Conservation (phyloP, 306 rosid species). For the Canavalia gladiata region DNA sequence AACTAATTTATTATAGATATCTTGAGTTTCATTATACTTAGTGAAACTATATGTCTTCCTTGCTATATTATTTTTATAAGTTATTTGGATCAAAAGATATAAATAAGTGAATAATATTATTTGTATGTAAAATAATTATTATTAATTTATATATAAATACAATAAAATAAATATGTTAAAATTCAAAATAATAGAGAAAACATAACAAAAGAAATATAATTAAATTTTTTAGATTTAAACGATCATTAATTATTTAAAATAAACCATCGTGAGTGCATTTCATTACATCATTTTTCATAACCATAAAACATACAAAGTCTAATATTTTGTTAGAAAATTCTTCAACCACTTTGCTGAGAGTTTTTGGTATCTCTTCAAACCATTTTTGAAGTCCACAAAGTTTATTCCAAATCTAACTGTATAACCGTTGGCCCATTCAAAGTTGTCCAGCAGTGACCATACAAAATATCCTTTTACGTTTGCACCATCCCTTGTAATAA, state of each 20-base stretch:
- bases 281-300: background rate
- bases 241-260: background rate
- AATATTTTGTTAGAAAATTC: slow-evolving; percentile 51
- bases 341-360: slow-evolving; percentile 63
- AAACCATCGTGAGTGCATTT: background rate
- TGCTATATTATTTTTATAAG: too few species aligned
- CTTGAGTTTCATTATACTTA: too few species aligned
- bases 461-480: slow-evolving; percentile 71
- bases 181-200: too few species aligned
- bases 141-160: background rate
- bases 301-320: background rate
- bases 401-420: slow-evolving; percentile 57
- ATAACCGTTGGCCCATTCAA: slow-evolving; percentile 62
- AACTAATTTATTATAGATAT: too few species aligned
- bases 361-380: slow-evolving; percentile 53
- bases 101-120: too few species aligned
- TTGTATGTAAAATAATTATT: background rate
- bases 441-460: slow-evolving; percentile 74
- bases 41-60: too few species aligned
- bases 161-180: background rate
- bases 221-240: background rate
- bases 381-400: slow-evolving; percentile 57
- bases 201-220: background rate
- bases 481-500: slow-evolving; percentile 49
- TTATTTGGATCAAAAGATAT: too few species aligned